phyloP scores from a whole-genome alignment of 2,329 filamentous ascomycete genomes.

The Cercospora berteroae region DNA sequence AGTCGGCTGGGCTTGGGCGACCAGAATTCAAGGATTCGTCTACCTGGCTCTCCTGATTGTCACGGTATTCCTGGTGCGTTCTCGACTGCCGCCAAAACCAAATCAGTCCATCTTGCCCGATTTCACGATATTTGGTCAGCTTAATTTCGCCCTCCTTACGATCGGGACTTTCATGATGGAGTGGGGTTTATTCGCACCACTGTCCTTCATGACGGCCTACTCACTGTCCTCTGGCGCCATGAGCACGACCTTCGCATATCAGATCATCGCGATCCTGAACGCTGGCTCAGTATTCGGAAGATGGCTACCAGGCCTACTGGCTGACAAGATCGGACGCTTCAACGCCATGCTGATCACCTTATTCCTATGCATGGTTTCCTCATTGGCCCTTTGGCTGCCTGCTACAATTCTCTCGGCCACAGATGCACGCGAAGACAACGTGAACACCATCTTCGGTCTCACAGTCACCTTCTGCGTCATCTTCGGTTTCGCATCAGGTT shows the following conservation, averaged over 20 bases:
- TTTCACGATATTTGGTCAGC: constrained; percentile 42
- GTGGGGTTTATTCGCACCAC: constrained; percentile 58
- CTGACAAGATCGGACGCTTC: constrained; percentile 79
- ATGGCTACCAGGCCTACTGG: constrained; percentile 72
- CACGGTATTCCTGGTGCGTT: constrained; percentile 42
- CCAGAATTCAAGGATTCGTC: constrained; percentile 46
- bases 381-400: constrained; percentile 75
- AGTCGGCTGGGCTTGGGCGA: constrained; percentile 48
- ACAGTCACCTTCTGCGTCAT: constrained; percentile 34
- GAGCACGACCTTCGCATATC: constrained; percentile 64
- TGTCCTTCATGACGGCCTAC: constrained; percentile 77
- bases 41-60: constrained; percentile 41
- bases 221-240: constrained; percentile 63
- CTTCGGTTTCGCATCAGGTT: constrained; percentile 41
- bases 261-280: constrained; percentile 79
- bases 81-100: constrained; percentile 43
- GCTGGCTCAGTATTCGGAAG: constrained; percentile 76
- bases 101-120: constrained; percentile 43
- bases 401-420: constrained; percentile 42
- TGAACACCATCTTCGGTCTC: constrained; percentile 30
- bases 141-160: constrained; percentile 42
- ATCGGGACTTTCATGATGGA: constrained; percentile 48
- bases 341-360: constrained; percentile 76
- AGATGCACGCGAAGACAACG: constrained; percentile 24
- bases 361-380: constrained; percentile 62